A percentile compares a stretch with the other conserved stretches of the same genome.
These are phyloP conservation scores for Coprinellus aureogranulatus DNA, from an alignment of 768 basidiomycete genomes.

Conservation along the genomic window DNA sequence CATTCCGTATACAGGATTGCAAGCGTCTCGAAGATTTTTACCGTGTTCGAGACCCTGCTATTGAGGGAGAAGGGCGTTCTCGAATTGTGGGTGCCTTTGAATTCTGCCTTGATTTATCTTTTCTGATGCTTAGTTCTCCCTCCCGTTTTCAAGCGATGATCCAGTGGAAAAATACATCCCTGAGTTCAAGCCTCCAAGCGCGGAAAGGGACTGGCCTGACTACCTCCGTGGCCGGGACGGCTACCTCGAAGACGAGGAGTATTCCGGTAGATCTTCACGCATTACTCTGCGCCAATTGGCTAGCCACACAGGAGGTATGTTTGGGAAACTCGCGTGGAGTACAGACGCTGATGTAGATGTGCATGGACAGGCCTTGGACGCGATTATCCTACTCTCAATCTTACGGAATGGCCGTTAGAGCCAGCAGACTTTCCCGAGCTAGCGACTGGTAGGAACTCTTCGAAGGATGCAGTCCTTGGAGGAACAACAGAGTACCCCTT, in stretches of 20 bases:
- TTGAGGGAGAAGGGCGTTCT: constrained; percentile 44
- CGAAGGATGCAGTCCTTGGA: constrained; percentile 24
- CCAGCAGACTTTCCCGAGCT: constrained; percentile 3
- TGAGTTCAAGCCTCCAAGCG: constrained; percentile 29
- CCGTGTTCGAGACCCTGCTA: constrained; percentile 46
- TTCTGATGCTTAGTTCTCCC: neutral
- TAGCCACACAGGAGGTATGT: constrained; percentile 37
- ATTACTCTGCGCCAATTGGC: constrained; percentile 42
- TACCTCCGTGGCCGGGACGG: constrained; percentile 19
- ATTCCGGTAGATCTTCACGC: constrained; percentile 13
- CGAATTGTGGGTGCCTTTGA: constrained; percentile 20
- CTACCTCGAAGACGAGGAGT: neutral
- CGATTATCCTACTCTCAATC: constrained; percentile 31
- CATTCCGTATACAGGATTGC: constrained; percentile 53
- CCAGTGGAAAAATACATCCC: constrained; percentile 45
- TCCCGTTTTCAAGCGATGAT: constrained; percentile 40
- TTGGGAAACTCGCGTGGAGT: constrained; percentile 5
- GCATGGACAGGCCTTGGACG: constrained; percentile 30
- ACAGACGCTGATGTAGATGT: neutral
- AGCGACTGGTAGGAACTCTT: constrained; percentile 11
- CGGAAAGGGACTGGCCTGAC: constrained; percentile 33
- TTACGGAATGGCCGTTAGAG: constrained; percentile 39
- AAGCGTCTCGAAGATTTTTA: constrained; percentile 52
- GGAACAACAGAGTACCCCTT: constrained; percentile 37
- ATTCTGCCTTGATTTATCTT: neutral